Percentiles rank a stretch among this genome's conserved stretches.
phyloP scores from a whole-genome alignment of 768 basidiomycete species.

The Goffeauzyma gilvescens region DNA sequence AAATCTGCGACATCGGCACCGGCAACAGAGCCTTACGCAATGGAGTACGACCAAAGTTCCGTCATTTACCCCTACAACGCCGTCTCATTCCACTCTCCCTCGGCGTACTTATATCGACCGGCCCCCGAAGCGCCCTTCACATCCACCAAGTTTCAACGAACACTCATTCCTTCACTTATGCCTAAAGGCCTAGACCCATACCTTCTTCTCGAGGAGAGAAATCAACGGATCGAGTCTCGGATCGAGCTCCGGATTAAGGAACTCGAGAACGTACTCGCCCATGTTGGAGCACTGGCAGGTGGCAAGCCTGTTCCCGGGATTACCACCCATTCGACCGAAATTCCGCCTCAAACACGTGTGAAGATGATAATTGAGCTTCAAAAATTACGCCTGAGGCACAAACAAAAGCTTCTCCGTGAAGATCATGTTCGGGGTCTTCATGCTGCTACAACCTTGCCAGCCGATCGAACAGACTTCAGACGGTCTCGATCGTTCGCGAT shows the following conservation, averaged over 20 bases:
- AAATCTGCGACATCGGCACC: too few relatives aligned
- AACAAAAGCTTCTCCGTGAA: conserved; percentile 71
- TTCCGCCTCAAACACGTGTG: conserved; percentile 56
- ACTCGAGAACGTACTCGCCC: conserved; percentile 52
- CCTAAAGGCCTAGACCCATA: conserved; percentile 83
- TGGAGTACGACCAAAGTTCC: conserved; percentile 61
- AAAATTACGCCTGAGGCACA: conserved; percentile 66
- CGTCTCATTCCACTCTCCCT: conserved; percentile 50
- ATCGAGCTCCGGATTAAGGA: conserved; percentile 75
- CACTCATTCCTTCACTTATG: conserved; percentile 73
- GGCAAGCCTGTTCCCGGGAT: conserved; percentile 34
- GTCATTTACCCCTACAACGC: conserved; percentile 84
- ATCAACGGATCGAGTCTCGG: conserved; percentile 73
- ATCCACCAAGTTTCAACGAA: conserved; percentile 35
- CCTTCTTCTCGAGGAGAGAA: conserved; percentile 73
- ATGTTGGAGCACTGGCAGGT: conserved; percentile 55
- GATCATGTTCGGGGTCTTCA: conserved; percentile 69
- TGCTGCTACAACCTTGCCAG: conserved; percentile 69
- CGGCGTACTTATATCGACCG: conserved; percentile 45
- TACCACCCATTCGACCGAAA: conserved; percentile 28
- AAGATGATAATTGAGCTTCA: conserved; percentile 86
- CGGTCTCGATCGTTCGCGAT: conserved; percentile 65
- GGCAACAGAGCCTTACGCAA: conserved; percentile 20
- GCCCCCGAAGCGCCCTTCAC: conserved; percentile 37
- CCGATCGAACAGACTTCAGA: conserved; percentile 81